Evolutionary conservation across 2,329 filamentous ascomycete genomes (phyloP), one percentile per base, ranked within the genome.

Genomic region (Penicillium paneum): DNA sequence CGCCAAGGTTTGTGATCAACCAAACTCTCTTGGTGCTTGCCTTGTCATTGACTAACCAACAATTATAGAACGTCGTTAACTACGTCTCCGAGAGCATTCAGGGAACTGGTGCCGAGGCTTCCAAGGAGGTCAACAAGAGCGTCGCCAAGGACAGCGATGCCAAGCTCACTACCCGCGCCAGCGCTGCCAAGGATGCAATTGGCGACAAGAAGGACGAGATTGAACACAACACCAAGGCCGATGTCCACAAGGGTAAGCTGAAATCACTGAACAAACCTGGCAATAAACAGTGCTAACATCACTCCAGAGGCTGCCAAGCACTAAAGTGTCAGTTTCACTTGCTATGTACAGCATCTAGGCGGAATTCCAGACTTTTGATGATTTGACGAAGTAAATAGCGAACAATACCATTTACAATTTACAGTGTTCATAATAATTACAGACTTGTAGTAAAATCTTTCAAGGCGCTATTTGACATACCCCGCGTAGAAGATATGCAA

Each of bases 121-220:
- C 79, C 76, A 88, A 88, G 83, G 84, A 87, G 77, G 77, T 78
- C 77, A 88, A 88, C 82, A 87, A 88, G 82, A 70, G 80, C 62
- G 79, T 84, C 62, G 85, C 85, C 72, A 87, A 88, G 81, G 83
- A 84, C 70, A 71, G 64, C 71, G 75, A 85, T 68, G 78, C 78
- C 58, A 61, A 64, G 63, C 6, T 84, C 54, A 69, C 74, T 68
- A 84, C 81, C 69, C 84, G 85, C 60, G 76, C 75, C 66, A 74
- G 71, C 42, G 81, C 81, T 58, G 81, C 78, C 52, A 74, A 79
- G 67, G 78, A 79, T 60, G 81, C 81, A 49, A 60, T 75, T 41
- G 59, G 64, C 56, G 79, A 83, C 76, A 83, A 83, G 79, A 42
- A 78, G 38, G 74, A 82, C 59, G 74, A 83, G 76, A 55, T 62